Conservation (phyloP, 805 yeast species). For the Ascoidea tarda region DNA sequence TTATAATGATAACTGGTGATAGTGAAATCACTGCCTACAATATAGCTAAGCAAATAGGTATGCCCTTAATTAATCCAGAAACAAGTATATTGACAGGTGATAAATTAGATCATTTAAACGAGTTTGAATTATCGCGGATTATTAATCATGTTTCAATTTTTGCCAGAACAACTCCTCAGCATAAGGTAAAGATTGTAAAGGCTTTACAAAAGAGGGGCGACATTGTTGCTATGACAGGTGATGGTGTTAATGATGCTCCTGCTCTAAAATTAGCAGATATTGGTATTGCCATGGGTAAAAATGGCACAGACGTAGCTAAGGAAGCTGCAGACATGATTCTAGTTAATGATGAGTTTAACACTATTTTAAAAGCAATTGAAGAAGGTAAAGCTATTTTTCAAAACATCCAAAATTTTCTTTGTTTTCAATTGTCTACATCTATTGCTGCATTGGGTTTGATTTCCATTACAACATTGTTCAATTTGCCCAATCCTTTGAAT, state of each 20-base stretch:
- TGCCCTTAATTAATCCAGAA: conserved; percentile 50
- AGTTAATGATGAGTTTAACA: conserved; percentile 93
- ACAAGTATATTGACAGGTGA: conserved; percentile 76
- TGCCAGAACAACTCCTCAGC: conserved; percentile 94
- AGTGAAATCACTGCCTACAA: conserved; percentile 75
- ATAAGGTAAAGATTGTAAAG: conserved; percentile 77
- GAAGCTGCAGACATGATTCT: conserved; percentile 97
- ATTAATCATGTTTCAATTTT: conserved; percentile 77
- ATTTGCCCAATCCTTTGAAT: conserved; percentile 85
- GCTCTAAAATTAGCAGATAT: conserved; percentile 92
- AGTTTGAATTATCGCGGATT: conserved; percentile 57
- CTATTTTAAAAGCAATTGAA: conserved; percentile 84
- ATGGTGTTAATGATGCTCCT: conserved; percentile 98
- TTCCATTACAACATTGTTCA: conserved; percentile 76
- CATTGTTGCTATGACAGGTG: conserved; percentile 99
- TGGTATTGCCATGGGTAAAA: conserved; percentile 86
- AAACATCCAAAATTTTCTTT: conserved; percentile 87
- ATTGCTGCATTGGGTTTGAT: conserved; percentile 88
- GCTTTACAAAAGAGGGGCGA: conserved; percentile 87
- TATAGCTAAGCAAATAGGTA: conserved; percentile 83
- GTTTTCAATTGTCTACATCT: conserved; percentile 91
- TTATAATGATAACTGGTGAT: conserved; percentile 98
- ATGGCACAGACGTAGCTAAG: conserved; percentile 97
- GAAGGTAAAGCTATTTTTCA: conserved; percentile 97
- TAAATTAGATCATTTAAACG: conserved; percentile 59